A percentile compares a stretch with the other conserved stretches of the same genome.
phyloP scores from a whole-genome alignment of 2,329 filamentous ascomycete species.

The Epichloe glyceriae region DNA sequence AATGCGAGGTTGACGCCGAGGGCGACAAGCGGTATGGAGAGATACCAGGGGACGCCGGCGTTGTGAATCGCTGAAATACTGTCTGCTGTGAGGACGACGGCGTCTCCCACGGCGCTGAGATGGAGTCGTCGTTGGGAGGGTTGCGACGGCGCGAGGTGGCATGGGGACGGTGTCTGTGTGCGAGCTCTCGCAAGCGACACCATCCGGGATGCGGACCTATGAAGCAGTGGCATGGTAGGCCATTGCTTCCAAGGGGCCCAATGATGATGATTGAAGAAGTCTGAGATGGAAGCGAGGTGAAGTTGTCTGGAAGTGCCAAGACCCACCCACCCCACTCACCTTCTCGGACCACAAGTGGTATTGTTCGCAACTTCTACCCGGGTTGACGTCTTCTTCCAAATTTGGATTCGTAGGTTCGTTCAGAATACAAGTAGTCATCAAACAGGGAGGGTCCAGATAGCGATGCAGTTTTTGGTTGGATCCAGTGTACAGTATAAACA shows the following conservation, averaged over 20 bases:
- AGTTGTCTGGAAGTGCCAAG: too few relatives aligned
- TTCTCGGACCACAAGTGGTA: too few relatives aligned
- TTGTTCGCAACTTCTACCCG: too few relatives aligned
- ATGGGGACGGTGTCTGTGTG: neutral
- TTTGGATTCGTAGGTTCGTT: too few relatives aligned
- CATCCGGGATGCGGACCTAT: slow-evolving; percentile 2
- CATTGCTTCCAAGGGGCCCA: slow-evolving; percentile 17
- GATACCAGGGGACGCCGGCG: slow-evolving; percentile 37
- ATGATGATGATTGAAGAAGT: neutral
- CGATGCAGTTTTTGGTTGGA: too few relatives aligned
- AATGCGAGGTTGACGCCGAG: slow-evolving; percentile 30
- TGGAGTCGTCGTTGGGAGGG: slow-evolving; percentile 18
- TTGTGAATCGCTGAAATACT: slow-evolving; percentile 31
- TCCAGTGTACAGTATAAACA: too few relatives aligned
- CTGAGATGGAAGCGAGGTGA: too few relatives aligned
- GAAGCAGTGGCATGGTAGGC: slow-evolving; percentile 3
- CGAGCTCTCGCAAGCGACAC: neutral
- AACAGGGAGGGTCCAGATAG: too few relatives aligned
- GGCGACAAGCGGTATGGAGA: slow-evolving; percentile 40
- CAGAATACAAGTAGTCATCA: too few relatives aligned
- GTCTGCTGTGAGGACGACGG: slow-evolving; percentile 27
- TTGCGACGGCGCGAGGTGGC: neutral
- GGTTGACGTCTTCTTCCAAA: too few relatives aligned
- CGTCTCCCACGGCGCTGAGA: slow-evolving; percentile 18
- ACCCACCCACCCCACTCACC: too few relatives aligned